A percentile compares a stretch with the other conserved stretches of the same genome.
These are phyloP conservation scores for Tetrapisispora fleetii DNA, from an alignment of 805 yeast genomes.

Conservation along the genomic window DNA sequence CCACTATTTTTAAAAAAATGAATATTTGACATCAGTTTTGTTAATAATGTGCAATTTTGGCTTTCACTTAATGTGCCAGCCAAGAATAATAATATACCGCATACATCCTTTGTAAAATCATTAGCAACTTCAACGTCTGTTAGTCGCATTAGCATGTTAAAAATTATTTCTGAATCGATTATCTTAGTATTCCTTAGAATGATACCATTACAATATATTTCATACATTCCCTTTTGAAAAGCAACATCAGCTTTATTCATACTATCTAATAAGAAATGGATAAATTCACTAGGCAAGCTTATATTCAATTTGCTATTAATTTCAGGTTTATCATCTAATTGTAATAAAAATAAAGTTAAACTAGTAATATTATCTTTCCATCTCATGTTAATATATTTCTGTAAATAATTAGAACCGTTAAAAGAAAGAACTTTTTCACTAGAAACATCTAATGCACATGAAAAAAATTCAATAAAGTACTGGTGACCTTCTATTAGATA, in stretches of 20 bases:
- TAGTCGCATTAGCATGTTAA: neutral
- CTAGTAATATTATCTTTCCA: conserved; percentile 32
- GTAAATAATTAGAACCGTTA: conserved; percentile 36
- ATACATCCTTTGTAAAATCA: conserved; percentile 33
- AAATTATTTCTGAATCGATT: conserved; percentile 2
- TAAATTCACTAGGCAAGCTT: conserved; percentile 21
- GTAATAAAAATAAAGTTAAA: conserved; percentile 36
- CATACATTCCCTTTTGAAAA: conserved; percentile 19
- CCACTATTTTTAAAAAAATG: conserved; percentile 29
- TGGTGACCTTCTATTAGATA: conserved; percentile 33
- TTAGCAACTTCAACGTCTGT: neutral
- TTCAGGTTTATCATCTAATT: conserved; percentile 24
- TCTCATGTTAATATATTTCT: conserved; percentile 36
- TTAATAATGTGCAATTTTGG: conserved; percentile 9
- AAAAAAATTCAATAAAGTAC: conserved; percentile 37
- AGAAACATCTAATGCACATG: conserved; percentile 31
- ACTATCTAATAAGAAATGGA: conserved; percentile 1
- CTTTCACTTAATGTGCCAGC: conserved; percentile 22
- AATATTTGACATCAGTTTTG: conserved; percentile 17
- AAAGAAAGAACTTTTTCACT: conserved; percentile 37
- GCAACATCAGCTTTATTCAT: conserved; percentile 5
- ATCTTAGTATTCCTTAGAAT: conserved; percentile 32
- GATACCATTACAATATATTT: conserved; percentile 44
- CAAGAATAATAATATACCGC: conserved; percentile 33
- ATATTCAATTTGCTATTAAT: conserved; percentile 29